phyloP scores from a whole-genome alignment of 345 rosid genomes.

The Sisymbrium altissimum region DNA sequence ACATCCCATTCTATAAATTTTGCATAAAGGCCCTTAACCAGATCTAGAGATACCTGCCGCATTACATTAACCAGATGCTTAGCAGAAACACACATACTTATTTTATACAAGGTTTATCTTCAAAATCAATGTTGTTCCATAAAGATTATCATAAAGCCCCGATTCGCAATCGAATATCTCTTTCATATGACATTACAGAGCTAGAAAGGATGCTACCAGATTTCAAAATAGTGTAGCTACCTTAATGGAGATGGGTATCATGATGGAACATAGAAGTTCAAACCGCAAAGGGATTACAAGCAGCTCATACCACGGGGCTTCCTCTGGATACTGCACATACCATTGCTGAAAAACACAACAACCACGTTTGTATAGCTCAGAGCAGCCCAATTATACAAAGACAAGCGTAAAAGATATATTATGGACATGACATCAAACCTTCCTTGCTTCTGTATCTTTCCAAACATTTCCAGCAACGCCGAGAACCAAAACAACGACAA shows the following conservation, averaged over 20 bases:
- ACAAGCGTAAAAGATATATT: not conserved
- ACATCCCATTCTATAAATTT: slow-evolving; percentile 92
- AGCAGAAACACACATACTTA: not conserved
- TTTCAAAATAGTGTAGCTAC: slow-evolving; percentile 32
- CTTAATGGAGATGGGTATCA: slow-evolving; percentile 98
- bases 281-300: slow-evolving; percentile 92
- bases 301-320: slow-evolving; percentile 95
- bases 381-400: slow-evolving; percentile 10
- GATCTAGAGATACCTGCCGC: slow-evolving; percentile 88
- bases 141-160: not conserved
- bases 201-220: not conserved
- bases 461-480: slow-evolving; percentile 97
- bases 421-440: slow-evolving; percentile 44
- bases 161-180: not conserved
- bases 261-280: slow-evolving; percentile 97
- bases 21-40: slow-evolving; percentile 91
- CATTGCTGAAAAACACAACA: slow-evolving; percentile 66
- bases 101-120: too few species aligned
- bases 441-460: slow-evolving; percentile 97
- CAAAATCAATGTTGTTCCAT: not conserved
- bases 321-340: slow-evolving; percentile 87
- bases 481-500: slow-evolving; percentile 89
- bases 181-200: not conserved
- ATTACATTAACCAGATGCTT: slow-evolving; percentile 19
- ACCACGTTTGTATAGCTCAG: slow-evolving; percentile 15